phyloP scores from a whole-genome alignment of 164 flowering plant genomes.

The Magnolia changhungtana region DNA sequence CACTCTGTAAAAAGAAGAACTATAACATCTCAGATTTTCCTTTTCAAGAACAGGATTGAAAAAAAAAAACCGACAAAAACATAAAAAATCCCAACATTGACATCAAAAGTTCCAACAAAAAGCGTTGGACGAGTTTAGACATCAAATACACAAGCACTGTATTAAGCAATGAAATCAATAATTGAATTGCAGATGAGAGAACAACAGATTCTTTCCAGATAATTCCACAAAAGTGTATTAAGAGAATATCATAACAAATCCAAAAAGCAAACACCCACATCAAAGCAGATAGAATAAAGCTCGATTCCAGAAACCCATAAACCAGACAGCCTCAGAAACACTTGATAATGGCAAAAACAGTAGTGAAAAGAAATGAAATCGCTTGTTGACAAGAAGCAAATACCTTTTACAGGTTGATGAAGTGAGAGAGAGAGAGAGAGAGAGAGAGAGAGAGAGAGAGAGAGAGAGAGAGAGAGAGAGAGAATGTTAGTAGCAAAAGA shows the following conservation, averaged over 20 bases:
- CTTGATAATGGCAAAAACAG: neutral
- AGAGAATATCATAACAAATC: neutral
- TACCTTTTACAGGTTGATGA: conserved; percentile 40
- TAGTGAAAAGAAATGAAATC: conserved; percentile 1
- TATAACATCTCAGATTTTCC: neutral
- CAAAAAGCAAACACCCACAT: neutral
- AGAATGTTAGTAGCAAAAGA: too few species aligned
- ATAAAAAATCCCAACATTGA: neutral
- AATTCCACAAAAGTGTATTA: neutral
- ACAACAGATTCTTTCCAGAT: neutral
- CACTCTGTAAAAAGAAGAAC: conserved; percentile 20
- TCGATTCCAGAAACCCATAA: neutral
- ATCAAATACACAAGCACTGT: conserved; percentile 1
- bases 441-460: conserved; percentile 6
- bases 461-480: too few species aligned
- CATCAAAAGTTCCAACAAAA: conserved; percentile 2
- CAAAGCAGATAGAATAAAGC: neutral
- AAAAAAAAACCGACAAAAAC: neutral
- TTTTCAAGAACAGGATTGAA: neutral
- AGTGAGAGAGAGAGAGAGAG: conserved; percentile 22
- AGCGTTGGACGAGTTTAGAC: conserved; percentile 9
- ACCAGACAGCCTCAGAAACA: neutral
- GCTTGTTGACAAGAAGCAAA: conserved; percentile 23
- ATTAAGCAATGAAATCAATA: neutral
- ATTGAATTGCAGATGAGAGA: neutral